Evolutionary conservation across 129 eudicot genomes (phyloP).

Genomic region (Daucus carota): DNA sequence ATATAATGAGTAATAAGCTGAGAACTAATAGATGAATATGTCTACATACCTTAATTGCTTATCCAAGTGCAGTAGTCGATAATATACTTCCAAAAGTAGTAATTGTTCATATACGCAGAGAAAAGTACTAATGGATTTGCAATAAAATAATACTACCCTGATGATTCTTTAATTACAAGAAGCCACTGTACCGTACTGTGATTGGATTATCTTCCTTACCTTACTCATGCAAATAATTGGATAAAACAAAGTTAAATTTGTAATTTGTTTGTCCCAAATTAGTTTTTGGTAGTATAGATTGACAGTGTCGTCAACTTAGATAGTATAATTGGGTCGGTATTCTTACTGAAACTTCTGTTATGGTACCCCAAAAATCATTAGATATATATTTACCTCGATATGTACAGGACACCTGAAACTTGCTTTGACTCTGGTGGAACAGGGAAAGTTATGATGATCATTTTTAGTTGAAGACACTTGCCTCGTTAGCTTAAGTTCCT

Average conservation of each 20-base stretch:
- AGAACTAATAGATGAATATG: too few species aligned
- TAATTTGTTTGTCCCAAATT: background rate
- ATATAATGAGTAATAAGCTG: too few species aligned
- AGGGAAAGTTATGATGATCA: background rate
- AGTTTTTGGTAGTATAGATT: background rate
- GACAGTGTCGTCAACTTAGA: background rate
- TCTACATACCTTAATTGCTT: background rate
- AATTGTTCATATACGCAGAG: background rate
- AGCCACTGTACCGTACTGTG: background rate
- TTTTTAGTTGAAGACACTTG: background rate
- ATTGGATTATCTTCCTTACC: background rate
- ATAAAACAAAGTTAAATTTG: background rate
- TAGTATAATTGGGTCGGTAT: background rate
- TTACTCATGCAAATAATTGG: background rate
- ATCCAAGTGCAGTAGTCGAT: background rate
- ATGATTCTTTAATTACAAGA: background rate
- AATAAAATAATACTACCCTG: background rate
- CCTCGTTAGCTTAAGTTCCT: background rate
- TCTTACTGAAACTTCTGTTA: background rate
- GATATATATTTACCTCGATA: background rate
- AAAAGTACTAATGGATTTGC: background rate
- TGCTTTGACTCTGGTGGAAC: background rate
- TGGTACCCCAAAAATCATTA: background rate
- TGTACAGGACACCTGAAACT: background rate
- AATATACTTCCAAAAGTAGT: background rate